Conservation (phyloP, 345 rosid genomes). For the Brassica cretica region DNA sequence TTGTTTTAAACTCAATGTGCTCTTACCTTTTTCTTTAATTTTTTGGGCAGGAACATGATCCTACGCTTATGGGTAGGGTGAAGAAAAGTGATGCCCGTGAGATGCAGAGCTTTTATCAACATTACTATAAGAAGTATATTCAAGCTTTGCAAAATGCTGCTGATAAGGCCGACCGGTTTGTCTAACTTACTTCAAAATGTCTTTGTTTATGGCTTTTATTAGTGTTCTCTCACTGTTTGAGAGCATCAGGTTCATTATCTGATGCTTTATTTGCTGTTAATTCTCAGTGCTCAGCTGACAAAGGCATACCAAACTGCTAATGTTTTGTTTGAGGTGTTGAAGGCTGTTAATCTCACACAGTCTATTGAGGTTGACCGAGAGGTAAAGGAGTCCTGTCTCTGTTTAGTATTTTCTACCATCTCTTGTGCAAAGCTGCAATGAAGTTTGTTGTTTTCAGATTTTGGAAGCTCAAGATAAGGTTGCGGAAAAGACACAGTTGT, state of each 20-base stretch:
- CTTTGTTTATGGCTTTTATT: background rate
- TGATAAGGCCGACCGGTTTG: slow-evolving; percentile 92
- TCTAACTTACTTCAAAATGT: slow-evolving; percentile 19
- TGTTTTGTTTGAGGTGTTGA: slow-evolving; percentile 98
- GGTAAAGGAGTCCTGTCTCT: slow-evolving; percentile 49
- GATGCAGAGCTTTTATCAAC: slow-evolving; percentile 90
- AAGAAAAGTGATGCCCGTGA: slow-evolving; percentile 91
- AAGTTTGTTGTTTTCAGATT: slow-evolving; percentile 52
- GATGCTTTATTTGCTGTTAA: slow-evolving; percentile 10
- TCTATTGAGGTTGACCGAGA: slow-evolving; percentile 94
- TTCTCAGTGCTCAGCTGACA: slow-evolving; percentile 89
- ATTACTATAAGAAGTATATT: slow-evolving; percentile 79
- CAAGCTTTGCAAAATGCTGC: slow-evolving; percentile 90
- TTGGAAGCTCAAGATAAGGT: slow-evolving; percentile 92
- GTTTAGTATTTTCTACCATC: background rate
- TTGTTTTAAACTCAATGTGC: slow-evolving; percentile 9
- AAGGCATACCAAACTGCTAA: slow-evolving; percentile 99
- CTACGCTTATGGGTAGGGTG: slow-evolving; percentile 69
- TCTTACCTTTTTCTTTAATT: background rate
- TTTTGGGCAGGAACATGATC: slow-evolving; percentile 70
- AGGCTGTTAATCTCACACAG: slow-evolving; percentile 90
- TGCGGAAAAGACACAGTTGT: slow-evolving; percentile 91
- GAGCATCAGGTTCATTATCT: slow-evolving; percentile 2
- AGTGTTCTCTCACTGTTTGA: background rate
- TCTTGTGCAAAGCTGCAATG: slow-evolving; percentile 10